A percentile compares a stretch with the other conserved stretches of the same genome.
Conservation (phyloP, 495 filamentous ascomycete genomes). For the Margaritispora aquatica region DNA sequence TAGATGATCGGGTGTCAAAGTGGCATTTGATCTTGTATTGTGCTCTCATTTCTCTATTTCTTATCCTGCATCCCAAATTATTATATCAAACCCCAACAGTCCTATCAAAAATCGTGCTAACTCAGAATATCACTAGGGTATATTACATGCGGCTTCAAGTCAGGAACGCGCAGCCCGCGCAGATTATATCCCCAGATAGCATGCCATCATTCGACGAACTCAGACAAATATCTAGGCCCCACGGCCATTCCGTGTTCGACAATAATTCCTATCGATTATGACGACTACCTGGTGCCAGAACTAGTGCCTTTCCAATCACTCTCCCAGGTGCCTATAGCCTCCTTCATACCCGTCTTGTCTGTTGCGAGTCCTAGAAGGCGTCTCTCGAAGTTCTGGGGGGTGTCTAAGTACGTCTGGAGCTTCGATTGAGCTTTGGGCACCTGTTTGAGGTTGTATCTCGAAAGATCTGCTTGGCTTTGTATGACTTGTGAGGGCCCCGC, state of each 20-base stretch:
- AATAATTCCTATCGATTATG: neutral
- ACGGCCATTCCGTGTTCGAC: neutral
- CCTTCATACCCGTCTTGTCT: neutral
- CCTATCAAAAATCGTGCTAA: no score
- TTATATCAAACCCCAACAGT: no score
- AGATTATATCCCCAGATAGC: neutral
- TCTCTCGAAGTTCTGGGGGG: constrained; percentile 2
- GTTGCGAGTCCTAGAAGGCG: neutral
- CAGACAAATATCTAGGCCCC: neutral
- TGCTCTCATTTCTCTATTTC: no score
- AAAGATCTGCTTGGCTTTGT: neutral
- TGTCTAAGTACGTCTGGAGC: neutral
- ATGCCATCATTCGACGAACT: neutral
- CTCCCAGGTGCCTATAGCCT: constrained; percentile 1
- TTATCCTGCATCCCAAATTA: no score
- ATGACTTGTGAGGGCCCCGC: neutral
- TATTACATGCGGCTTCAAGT: no score
- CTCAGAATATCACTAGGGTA: no score
- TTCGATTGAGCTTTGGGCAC: neutral
- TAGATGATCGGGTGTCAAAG: no score
- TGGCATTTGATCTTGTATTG: no score
- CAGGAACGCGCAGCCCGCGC: no score
- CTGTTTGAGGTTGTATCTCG: neutral
- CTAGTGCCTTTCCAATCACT: neutral
- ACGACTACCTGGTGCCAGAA: neutral